A percentile compares a stretch with the other conserved stretches of the same genome.
Evolutionary conservation across 2,329 filamentous ascomycete genomes (phyloP).

Genomic region (Trichoderma oligosporum): DNA sequence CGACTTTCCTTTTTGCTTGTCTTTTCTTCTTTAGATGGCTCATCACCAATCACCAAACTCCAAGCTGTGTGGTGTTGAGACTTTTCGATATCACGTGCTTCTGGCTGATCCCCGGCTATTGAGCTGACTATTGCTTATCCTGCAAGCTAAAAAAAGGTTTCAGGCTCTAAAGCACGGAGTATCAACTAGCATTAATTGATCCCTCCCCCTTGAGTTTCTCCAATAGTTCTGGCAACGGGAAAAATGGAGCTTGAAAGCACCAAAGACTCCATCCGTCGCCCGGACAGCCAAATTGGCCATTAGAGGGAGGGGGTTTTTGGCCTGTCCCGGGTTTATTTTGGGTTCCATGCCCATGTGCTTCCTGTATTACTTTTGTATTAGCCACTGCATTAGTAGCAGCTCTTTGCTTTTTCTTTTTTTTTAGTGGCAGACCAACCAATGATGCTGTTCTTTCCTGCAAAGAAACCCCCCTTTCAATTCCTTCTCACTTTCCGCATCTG

Average conservation of each 20-base stretch:
- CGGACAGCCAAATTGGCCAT: slow-evolving; percentile 17
- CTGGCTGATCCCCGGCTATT: slow-evolving; percentile 15
- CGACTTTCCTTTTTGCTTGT: not conserved
- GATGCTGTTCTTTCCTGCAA: slow-evolving; percentile 12
- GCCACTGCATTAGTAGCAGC: no score
- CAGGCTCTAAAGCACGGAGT: no score
- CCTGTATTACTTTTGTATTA: no score
- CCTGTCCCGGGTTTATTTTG: slow-evolving; percentile 2
- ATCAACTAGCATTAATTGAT: no score
- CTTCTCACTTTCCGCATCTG: slow-evolving; percentile 4
- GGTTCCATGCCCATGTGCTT: no score
- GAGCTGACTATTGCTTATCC: not conserved
- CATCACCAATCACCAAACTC: not conserved
- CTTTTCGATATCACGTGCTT: slow-evolving; percentile 18
- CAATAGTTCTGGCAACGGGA: slow-evolving; percentile 4
- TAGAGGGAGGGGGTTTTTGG: not conserved
- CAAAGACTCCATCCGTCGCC: slow-evolving; percentile 16
- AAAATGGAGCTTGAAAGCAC: slow-evolving; percentile 3
- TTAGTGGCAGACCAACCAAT: not conserved
- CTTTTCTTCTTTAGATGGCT: not conserved
- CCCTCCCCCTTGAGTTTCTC: slow-evolving; percentile 1
- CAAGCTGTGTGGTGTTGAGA: slow-evolving; percentile 3
- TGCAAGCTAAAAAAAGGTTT: not conserved
- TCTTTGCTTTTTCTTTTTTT: not conserved
- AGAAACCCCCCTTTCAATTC: slow-evolving; percentile 4